Conservation (phyloP, 2,329 filamentous ascomycete species). For the Macrophomina tecta region DNA sequence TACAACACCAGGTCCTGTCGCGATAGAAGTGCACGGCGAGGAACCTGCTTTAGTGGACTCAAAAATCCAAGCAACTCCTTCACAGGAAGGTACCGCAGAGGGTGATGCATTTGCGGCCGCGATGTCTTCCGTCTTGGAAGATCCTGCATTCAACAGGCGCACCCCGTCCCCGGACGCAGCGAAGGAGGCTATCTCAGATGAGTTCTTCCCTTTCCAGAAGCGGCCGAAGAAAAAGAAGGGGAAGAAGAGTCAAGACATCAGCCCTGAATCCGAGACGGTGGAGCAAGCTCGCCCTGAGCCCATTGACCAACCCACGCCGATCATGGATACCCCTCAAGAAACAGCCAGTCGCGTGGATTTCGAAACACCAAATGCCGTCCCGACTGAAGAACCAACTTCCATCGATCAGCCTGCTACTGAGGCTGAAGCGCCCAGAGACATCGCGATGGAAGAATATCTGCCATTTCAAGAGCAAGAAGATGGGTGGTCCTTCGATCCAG, state of each 20-base stretch:
- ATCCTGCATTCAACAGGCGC: slow-evolving; percentile 40
- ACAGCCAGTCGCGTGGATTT: background rate
- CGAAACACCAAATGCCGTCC: background rate
- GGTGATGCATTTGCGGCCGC: slow-evolving; percentile 35
- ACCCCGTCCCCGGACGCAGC: slow-evolving; percentile 27
- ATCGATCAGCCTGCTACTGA: background rate
- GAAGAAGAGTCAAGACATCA: slow-evolving; percentile 34
- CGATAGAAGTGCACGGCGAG: slow-evolving; percentile 31
- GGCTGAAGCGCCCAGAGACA: background rate
- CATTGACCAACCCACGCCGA: background rate
- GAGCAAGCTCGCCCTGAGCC: background rate
- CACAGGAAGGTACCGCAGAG: too few relatives aligned
- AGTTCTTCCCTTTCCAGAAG: slow-evolving; percentile 34
- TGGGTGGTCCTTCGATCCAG: background rate
- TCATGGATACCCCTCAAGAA: background rate
- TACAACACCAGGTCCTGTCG: slow-evolving; percentile 29
- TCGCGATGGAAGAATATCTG: background rate
- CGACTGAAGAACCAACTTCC: background rate
- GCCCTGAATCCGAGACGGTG: background rate
- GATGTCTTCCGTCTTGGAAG: slow-evolving; percentile 46
- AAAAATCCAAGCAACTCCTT: slow-evolving; percentile 31
- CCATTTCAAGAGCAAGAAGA: background rate
- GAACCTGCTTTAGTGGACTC: slow-evolving; percentile 1
- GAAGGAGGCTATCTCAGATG: slow-evolving; percentile 35
- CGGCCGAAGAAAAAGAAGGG: slow-evolving; percentile 41